phyloP scores from a whole-genome alignment of 495 filamentous ascomycete genomes.

The Xylaria longipes region DNA sequence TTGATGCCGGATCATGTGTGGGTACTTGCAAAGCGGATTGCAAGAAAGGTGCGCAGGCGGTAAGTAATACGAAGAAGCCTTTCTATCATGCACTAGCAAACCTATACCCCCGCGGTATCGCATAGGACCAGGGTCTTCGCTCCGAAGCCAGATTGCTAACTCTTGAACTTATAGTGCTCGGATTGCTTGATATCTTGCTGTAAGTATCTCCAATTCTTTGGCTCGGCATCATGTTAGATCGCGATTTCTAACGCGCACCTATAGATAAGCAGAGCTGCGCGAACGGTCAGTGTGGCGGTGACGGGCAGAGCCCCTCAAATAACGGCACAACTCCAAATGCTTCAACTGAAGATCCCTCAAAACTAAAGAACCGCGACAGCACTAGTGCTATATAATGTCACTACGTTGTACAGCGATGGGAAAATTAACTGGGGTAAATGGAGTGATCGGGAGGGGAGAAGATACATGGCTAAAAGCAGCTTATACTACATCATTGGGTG shows the following conservation, averaged over 20 bases:
- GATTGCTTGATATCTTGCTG: conserved; percentile 18
- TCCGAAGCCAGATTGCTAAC: conserved; percentile 2
- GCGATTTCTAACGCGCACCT: not conserved
- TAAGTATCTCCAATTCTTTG: not conserved
- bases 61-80: not conserved
- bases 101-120: not conserved
- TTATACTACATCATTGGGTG: conserved; percentile 1
- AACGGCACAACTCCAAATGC: not conserved
- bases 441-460: not conserved
- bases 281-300: not conserved
- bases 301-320: not conserved
- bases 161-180: conserved; percentile 6
- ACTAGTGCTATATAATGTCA: too few species aligned
- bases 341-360: not conserved
- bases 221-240: not conserved
- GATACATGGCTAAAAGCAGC: not conserved
- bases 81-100: not conserved
- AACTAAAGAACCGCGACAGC: not conserved
- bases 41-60: not conserved
- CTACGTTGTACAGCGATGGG: not conserved
- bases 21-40: not conserved
- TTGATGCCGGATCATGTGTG: not conserved
- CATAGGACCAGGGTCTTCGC: not conserved
- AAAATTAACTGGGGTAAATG: too few species aligned
- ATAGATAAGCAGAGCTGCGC: conserved; percentile 6